Percentiles rank a stretch among this genome's conserved stretches.
These are phyloP conservation scores for Mycena metata DNA, from an alignment of 768 basidiomycete genomes.

Conservation along the genomic window DNA sequence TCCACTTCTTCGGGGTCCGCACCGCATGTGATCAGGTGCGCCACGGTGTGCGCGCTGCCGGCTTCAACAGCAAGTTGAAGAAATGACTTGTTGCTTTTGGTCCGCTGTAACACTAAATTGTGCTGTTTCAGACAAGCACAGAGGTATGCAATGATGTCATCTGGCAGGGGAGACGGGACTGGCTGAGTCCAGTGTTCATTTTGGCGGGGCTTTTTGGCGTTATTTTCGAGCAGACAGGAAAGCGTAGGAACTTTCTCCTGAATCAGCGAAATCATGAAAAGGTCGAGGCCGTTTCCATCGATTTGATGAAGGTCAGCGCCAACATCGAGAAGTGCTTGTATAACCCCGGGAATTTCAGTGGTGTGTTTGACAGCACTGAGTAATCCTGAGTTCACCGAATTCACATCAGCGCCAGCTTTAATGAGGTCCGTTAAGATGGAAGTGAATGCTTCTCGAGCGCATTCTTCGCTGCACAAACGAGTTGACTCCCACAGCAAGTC, in stretches of 20 bases:
- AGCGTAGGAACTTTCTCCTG: conserved; percentile 5
- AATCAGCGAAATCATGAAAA: conserved; percentile 10
- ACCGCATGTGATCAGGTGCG: conserved; percentile 4
- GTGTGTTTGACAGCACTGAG: neutral
- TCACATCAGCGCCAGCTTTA: conserved; percentile 2
- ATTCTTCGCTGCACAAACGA: neutral
- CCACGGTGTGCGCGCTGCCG: conserved; percentile 7
- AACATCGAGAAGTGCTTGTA: conserved; percentile 18
- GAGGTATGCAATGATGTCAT: conserved; percentile 12
- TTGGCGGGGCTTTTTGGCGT: neutral
- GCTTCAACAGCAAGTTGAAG: conserved; percentile 19
- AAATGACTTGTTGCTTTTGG: conserved; percentile 1
- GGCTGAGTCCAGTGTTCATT: conserved; percentile 13
- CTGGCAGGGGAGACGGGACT: neutral
- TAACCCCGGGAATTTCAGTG: neutral
- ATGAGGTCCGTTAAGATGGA: conserved; percentile 7
- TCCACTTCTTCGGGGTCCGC: conserved; percentile 1
- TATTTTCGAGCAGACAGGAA: conserved; percentile 2
- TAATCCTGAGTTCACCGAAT: neutral
- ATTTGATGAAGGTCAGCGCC: conserved; percentile 19
- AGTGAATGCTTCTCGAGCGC: conserved; percentile 1
- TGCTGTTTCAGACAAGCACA: conserved; percentile 20
- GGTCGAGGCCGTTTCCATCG: conserved; percentile 14
- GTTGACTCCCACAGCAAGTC: conserved; percentile 5
- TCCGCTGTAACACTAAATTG: neutral